Evolutionary conservation across 192 early-diverging fungal genomes (phyloP).

Genomic region (Entomortierella lignicola): DNA sequence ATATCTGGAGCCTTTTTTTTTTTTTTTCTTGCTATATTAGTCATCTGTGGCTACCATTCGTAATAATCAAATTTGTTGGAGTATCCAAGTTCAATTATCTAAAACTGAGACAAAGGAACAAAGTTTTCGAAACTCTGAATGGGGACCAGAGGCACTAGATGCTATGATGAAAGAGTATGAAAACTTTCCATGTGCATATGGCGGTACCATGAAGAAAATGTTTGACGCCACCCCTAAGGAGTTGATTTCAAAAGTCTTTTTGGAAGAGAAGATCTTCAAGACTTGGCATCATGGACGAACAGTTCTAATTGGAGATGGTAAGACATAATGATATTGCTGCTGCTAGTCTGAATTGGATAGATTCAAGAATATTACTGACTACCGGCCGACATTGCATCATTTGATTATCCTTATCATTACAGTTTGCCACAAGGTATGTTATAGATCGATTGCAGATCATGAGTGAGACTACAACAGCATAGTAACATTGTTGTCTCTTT

Average conservation of each 20-base stretch:
- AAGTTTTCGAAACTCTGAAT: neutral
- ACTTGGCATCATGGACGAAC: neutral
- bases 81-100: neutral
- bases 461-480: no score
- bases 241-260: neutral
- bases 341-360: neutral
- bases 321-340: neutral
- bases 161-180: conserved; percentile 3
- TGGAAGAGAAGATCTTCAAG: neutral
- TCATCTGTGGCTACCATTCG: neutral
- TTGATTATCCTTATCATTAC: neutral
- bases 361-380: no score
- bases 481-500: no score
- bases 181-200: neutral
- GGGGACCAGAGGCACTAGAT: neutral
- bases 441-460: no score
- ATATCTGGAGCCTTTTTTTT: no score
- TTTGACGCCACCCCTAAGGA: neutral
- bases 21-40: no score
- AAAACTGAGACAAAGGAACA: neutral
- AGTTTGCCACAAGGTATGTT: neutral
- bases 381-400: neutral
- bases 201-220: neutral
- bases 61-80: neutral
- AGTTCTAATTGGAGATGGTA: conserved; percentile 1